These are phyloP conservation scores for Mimosa pudica DNA, from an alignment of 306 rosid genomes.

Conservation along the genomic window DNA sequence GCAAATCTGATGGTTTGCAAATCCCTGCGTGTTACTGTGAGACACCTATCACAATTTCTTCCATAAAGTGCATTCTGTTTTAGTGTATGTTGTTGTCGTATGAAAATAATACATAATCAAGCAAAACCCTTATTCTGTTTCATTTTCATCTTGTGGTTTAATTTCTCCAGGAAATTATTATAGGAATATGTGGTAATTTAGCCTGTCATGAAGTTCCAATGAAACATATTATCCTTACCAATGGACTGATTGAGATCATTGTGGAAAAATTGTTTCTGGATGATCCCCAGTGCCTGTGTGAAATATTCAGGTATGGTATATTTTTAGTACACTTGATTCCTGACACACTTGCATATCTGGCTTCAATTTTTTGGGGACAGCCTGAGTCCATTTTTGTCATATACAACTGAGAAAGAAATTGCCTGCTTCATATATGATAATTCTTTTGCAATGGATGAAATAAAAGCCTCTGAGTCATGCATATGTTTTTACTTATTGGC, in stretches of 20 bases:
- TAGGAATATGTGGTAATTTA: slow-evolving; percentile 87
- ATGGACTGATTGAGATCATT: slow-evolving; percentile 60
- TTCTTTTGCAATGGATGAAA: not conserved
- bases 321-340: slow-evolving; percentile 29
- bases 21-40: slow-evolving; percentile 67
- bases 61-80: slow-evolving; percentile 9
- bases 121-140: slow-evolving; percentile 21
- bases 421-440: slow-evolving; percentile 18
- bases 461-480: slow-evolving; percentile 1
- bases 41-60: slow-evolving; percentile 37
- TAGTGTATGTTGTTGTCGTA: not conserved
- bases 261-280: slow-evolving; percentile 70
- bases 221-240: slow-evolving; percentile 56
- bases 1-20: slow-evolving; percentile 69
- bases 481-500: not conserved
- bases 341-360: slow-evolving; percentile 22
- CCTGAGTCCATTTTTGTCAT: not conserved
- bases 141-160: slow-evolving; percentile 33
- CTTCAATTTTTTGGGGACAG: not conserved
- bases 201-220: slow-evolving; percentile 80
- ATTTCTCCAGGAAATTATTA: slow-evolving; percentile 70
- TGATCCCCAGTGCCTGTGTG: slow-evolving; percentile 83
- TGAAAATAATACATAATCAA: slow-evolving; percentile 13
- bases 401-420: slow-evolving; percentile 21
- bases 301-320: slow-evolving; percentile 70